Evolutionary conservation across 2,329 filamentous ascomycete genomes (phyloP).

Genomic region (Endocalyx cinctus): DNA sequence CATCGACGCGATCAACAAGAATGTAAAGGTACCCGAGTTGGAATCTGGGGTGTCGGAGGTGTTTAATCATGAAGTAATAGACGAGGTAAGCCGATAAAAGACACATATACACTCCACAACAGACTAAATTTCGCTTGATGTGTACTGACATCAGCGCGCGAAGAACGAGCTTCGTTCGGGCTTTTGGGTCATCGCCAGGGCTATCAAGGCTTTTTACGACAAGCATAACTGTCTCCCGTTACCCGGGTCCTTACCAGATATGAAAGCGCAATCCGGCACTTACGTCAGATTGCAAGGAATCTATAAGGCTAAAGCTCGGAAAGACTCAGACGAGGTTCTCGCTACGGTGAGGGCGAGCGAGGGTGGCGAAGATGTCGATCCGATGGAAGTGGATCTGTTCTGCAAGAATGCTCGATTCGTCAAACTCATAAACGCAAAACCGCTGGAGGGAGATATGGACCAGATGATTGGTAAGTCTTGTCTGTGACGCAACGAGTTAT

Average conservation of each 20-base stretch:
- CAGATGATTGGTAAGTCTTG: conserved; percentile 49
- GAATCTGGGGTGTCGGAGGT: conserved; percentile 70
- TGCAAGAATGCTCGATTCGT: conserved; percentile 95
- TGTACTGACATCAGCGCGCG: conserved; percentile 13
- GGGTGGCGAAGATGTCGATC: conserved; percentile 51
- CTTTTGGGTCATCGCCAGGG: conserved; percentile 88
- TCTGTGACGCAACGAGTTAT: too few relatives aligned
- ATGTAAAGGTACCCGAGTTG: conserved; percentile 65
- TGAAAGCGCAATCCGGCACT: conserved; percentile 90
- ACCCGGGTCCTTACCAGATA: conserved; percentile 85
- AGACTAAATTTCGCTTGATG: conserved; percentile 27
- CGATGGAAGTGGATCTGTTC: conserved; percentile 79
- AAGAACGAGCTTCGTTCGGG: conserved; percentile 46
- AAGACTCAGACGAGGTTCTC: conserved; percentile 73
- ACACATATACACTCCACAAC: too few relatives aligned
- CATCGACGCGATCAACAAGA: conserved; percentile 79
- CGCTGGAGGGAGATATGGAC: conserved; percentile 41
- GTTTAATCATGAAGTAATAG: conserved; percentile 59
- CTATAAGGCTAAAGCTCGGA: conserved; percentile 82
- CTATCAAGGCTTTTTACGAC: conserved; percentile 71
- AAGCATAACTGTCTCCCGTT: conserved; percentile 73
- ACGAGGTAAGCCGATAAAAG: conserved; percentile 55
- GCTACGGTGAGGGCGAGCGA: conserved; percentile 51
- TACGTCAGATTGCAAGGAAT: conserved; percentile 90
- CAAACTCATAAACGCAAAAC: conserved; percentile 67